Conservation (phyloP, 2,329 filamentous ascomycete species). For the Apiospora arundinis region DNA sequence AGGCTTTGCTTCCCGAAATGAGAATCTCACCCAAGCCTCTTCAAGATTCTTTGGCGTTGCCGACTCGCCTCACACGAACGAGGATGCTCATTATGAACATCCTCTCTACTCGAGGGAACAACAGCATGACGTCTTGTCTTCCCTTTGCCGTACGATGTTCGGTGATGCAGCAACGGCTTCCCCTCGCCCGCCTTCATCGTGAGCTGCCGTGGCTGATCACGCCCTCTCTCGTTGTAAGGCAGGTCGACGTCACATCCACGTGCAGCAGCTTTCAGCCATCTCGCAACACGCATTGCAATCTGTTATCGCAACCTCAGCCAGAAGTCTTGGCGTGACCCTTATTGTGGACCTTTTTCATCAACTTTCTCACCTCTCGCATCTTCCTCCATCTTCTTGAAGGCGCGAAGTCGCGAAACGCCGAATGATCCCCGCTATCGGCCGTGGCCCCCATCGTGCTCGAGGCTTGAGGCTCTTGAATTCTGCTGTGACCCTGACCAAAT, state of each 20-base stretch:
- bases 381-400: slow-evolving; percentile 2
- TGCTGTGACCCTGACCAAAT: slow-evolving; percentile 6
- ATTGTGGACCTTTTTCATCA: slow-evolving; percentile 1
- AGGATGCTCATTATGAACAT: background rate
- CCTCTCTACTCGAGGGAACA: background rate
- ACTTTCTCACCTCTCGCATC: slow-evolving; percentile 7
- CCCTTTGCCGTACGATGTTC: background rate
- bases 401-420: slow-evolving; percentile 23
- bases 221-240: background rate
- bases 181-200: background rate
- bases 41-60: background rate
- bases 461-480: slow-evolving; percentile 16
- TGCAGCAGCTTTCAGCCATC: slow-evolving; percentile 5
- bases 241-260: background rate
- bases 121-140: background rate
- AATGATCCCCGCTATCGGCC: slow-evolving; percentile 20
- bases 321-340: slow-evolving; percentile 5
- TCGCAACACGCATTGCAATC: slow-evolving; percentile 9
- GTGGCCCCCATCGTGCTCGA: background rate
- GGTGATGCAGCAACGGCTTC: background rate
- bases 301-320: background rate
- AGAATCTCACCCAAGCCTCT: background rate
- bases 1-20: slow-evolving; percentile 6
- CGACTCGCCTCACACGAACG: background rate
- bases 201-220: background rate